Percentiles rank a stretch among this genome's conserved stretches.
Evolutionary conservation across 371 early-diverging fungal species (phyloP).

Genomic region (Saksenaea oblongispora): DNA sequence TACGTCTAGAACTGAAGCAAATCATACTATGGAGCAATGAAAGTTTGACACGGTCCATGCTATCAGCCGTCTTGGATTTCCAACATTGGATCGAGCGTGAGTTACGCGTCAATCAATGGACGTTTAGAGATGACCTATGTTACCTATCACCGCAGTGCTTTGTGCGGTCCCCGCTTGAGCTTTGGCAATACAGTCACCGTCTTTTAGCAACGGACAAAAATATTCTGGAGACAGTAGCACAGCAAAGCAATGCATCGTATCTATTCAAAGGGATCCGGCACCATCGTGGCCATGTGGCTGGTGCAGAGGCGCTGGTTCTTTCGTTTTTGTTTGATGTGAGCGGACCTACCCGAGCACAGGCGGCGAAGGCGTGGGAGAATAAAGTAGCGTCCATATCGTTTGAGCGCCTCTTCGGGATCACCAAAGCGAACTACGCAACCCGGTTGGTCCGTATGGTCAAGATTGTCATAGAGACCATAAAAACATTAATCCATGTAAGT

Average conservation of each 20-base stretch:
- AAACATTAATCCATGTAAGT: not conserved
- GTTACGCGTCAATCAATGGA: conserved; percentile 34
- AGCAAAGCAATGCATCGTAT: conserved; percentile 13
- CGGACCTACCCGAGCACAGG: conserved; percentile 42
- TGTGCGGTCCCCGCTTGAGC: conserved; percentile 33
- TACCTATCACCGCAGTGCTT: conserved; percentile 35
- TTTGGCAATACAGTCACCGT: conserved; percentile 40
- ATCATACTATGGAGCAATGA: conserved; percentile 36
- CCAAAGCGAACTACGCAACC: not conserved
- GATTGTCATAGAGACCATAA: conserved; percentile 25
- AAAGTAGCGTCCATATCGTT: conserved; percentile 44
- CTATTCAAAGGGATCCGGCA: conserved; percentile 17
- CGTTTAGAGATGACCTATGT: conserved; percentile 39
- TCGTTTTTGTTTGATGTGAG: conserved; percentile 61
- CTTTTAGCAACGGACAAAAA: conserved; percentile 30
- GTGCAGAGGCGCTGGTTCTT: conserved; percentile 42
- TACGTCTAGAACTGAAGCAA: conserved; percentile 58
- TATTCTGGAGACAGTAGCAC: conserved; percentile 33
- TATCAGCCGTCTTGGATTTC: conserved; percentile 52
- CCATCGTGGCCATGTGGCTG: conserved; percentile 15
- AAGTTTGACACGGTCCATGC: conserved; percentile 38
- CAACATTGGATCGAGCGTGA: conserved; percentile 56
- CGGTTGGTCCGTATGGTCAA: conserved; percentile 12
- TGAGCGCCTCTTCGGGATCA: conserved; percentile 45
- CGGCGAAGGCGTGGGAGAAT: conserved; percentile 46